Percentiles rank a stretch among this genome's conserved stretches.
These are phyloP conservation scores for Naegleria fowleri DNA, from an alignment of 208 protist species.

Conservation along the genomic window DNA sequence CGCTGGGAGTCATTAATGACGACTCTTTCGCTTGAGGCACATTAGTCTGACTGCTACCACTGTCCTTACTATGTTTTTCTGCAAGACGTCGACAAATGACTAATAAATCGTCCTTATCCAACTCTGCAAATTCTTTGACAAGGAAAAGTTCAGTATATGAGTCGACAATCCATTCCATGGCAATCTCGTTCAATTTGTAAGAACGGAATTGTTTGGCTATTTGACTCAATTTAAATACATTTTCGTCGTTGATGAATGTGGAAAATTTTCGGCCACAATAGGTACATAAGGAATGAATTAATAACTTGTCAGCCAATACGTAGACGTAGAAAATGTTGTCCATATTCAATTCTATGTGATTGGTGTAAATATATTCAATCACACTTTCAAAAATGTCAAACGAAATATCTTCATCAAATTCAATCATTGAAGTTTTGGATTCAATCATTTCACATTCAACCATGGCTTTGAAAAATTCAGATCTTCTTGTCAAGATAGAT, in stretches of 20 bases:
- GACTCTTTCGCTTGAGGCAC: too few relatives aligned
- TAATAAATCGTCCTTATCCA: neutral
- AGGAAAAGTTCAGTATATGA: neutral
- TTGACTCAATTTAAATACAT: neutral
- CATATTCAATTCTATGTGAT: neutral
- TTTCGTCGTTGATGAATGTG: neutral
- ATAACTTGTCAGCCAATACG: neutral
- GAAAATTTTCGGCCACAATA: neutral
- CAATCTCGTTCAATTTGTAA: neutral
- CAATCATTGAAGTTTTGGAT: neutral
- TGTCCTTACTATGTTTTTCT: neutral
- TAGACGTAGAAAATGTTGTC: neutral
- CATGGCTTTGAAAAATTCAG: neutral
- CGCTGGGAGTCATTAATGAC: too few relatives aligned
- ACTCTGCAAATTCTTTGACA: neutral
- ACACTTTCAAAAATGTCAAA: neutral
- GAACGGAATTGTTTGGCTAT: neutral
- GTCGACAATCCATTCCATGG: neutral
- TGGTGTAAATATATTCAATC: neutral
- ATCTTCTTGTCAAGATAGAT: neutral
- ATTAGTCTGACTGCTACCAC: too few relatives aligned
- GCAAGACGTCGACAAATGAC: neutral
- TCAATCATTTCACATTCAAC: neutral
- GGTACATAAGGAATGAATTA: neutral
- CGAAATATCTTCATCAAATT: neutral